phyloP scores from a whole-genome alignment of 2,329 filamentous ascomycete species.

The Diplocarpon rosae region DNA sequence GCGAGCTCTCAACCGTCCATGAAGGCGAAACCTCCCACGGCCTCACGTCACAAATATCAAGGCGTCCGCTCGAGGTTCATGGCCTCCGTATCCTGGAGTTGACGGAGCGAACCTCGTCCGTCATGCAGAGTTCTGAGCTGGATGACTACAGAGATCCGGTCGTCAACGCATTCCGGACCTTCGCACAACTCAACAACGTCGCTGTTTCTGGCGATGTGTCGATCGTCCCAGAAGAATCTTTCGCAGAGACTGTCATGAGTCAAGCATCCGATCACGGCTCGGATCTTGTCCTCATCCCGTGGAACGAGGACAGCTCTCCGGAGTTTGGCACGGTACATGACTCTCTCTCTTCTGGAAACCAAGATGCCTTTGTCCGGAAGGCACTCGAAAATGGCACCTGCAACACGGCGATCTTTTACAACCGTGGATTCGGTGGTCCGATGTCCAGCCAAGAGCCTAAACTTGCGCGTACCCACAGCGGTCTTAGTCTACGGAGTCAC shows the following conservation, averaged over 20 bases:
- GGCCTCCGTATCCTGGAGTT: conserved; percentile 80
- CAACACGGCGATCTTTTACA: conserved; percentile 70
- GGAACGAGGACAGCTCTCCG: conserved; percentile 69
- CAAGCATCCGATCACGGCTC: conserved; percentile 60
- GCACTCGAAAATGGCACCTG: conserved; percentile 53
- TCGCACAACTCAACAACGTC: conserved; percentile 74
- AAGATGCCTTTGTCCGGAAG: conserved; percentile 62
- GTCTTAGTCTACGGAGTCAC: conserved; percentile 45
- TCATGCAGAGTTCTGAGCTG: conserved; percentile 83
- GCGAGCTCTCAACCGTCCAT: conserved; percentile 20
- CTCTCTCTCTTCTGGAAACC: conserved; percentile 49
- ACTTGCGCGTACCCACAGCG: conserved; percentile 37
- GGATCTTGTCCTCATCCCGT: conserved; percentile 74
- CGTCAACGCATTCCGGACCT: conserved; percentile 81
- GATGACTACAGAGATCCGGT: conserved; percentile 76
- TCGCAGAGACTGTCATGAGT: conserved; percentile 63
- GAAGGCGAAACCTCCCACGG: conserved; percentile 22
- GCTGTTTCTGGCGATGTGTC: conserved; percentile 73
- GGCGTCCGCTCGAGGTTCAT: conserved; percentile 34
- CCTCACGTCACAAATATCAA: conserved; percentile 12
- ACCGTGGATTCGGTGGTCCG: conserved; percentile 52
- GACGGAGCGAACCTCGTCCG: conserved; percentile 84
- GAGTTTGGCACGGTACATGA: conserved; percentile 45
- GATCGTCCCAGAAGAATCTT: conserved; percentile 66
- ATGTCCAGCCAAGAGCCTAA: conserved; percentile 30